These are phyloP conservation scores for Cadophora sp. DNA, from an alignment of 2,329 filamentous ascomycete genomes.

Conservation along the genomic window DNA sequence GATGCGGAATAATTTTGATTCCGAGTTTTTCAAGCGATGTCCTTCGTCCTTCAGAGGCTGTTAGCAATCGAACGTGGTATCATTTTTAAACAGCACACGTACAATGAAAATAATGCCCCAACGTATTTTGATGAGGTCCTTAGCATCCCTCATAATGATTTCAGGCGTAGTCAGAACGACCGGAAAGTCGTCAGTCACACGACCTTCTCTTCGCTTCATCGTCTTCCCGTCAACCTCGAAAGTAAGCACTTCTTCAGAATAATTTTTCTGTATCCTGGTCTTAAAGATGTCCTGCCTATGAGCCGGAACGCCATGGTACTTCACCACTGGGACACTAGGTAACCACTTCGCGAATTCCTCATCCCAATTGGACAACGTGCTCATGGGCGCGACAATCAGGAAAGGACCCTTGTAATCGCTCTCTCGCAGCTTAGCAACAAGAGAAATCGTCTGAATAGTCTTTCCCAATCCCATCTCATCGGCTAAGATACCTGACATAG, in stretches of 20 bases:
- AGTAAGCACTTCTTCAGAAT: slow-evolving; percentile 45
- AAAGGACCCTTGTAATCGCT: slow-evolving; percentile 87
- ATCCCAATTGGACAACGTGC: slow-evolving; percentile 94
- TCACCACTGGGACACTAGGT: slow-evolving; percentile 82
- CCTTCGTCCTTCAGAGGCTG: slow-evolving; percentile 75
- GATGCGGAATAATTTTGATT: slow-evolving; percentile 89
- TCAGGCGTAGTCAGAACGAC: slow-evolving; percentile 96
- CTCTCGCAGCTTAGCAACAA: slow-evolving; percentile 80
- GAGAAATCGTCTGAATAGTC: slow-evolving; percentile 57
- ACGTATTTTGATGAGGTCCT: slow-evolving; percentile 80
- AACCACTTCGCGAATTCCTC: slow-evolving; percentile 93
- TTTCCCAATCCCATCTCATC: slow-evolving; percentile 70
- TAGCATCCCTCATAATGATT: slow-evolving; percentile 90
- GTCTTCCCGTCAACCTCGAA: slow-evolving; percentile 19
- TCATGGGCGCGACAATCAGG: slow-evolving; percentile 87
- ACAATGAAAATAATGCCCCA: slow-evolving; percentile 99
- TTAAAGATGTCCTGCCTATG: slow-evolving; percentile 79
- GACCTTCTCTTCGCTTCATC: slow-evolving; percentile 54
- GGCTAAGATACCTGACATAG: slow-evolving; percentile 66
- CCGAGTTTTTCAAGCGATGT: slow-evolving; percentile 95
- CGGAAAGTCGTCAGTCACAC: slow-evolving; percentile 73
- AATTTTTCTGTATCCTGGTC: slow-evolving; percentile 72
- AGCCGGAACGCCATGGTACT: slow-evolving; percentile 87
- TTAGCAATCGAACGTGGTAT: slow-evolving; percentile 25
- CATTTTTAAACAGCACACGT: slow-evolving; percentile 41